Conservation (phyloP, 164 flowering plant species). For the Amborella trichopoda region DNA sequence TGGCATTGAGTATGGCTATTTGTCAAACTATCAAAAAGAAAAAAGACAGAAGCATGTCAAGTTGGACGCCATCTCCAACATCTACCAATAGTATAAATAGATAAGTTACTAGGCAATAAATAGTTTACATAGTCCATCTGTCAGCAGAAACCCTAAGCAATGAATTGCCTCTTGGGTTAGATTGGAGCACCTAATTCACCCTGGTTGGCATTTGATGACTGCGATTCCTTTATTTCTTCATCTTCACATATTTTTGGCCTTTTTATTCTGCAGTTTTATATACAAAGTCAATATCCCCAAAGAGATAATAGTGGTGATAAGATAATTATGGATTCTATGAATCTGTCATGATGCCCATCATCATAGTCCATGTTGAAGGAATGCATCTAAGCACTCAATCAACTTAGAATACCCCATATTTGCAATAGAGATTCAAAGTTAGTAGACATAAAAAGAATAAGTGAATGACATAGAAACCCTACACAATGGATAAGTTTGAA, state of each 20-base stretch:
- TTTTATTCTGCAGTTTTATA: slow-evolving; percentile 18
- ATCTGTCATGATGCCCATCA: background rate
- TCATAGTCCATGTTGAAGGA: too few species aligned
- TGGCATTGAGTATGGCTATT: background rate
- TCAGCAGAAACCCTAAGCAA: too few species aligned
- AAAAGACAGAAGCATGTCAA: background rate
- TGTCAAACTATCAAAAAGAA: background rate
- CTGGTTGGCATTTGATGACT: slow-evolving; percentile 1
- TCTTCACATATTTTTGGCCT: slow-evolving; percentile 16
- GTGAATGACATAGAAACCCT: too few species aligned
- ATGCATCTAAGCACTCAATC: too few species aligned
- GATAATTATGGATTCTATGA: background rate
- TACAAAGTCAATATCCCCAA: too few species aligned
- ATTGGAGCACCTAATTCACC: slow-evolving; percentile 8
- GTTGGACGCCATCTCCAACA: background rate
- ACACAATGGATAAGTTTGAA: too few species aligned
- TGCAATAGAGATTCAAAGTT: too few species aligned
- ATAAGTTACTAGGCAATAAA: background rate
- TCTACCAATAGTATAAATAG: background rate
- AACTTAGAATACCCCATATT: too few species aligned
- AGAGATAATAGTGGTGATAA: background rate
- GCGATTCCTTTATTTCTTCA: slow-evolving; percentile 3
- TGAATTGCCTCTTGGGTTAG: background rate
- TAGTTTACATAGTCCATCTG: too few species aligned
- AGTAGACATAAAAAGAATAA: too few species aligned